These are phyloP conservation scores for Fusarium phyllophilum DNA, from an alignment of 2,329 filamentous ascomycete species.

Conservation along the genomic window DNA sequence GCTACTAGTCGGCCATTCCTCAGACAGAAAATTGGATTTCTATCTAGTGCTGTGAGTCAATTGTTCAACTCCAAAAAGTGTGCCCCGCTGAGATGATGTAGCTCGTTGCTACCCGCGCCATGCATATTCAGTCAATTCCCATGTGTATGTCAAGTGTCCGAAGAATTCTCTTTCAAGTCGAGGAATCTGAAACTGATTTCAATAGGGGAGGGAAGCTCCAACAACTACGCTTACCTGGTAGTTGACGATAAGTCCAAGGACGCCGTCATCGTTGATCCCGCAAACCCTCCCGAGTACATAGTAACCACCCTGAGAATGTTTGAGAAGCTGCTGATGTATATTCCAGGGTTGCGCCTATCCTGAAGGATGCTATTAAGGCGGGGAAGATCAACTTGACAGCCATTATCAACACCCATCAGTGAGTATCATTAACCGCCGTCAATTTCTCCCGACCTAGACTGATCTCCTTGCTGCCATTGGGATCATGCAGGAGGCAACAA, in stretches of 20 bases:
- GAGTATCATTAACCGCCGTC: slow-evolving; percentile 50
- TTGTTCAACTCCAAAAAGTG: not conserved
- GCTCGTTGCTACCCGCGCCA: slow-evolving; percentile 52
- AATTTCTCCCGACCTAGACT: not conserved
- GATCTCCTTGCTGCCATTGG: slow-evolving; percentile 73
- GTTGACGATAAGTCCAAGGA: slow-evolving; percentile 82
- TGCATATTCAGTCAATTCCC: slow-evolving; percentile 89
- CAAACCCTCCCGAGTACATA: slow-evolving; percentile 76
- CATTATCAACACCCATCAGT: slow-evolving; percentile 99
- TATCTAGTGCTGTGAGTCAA: slow-evolving; percentile 37
- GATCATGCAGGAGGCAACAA: slow-evolving; percentile 95
- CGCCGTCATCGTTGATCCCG: slow-evolving; percentile 82
- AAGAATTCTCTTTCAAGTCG: not conserved
- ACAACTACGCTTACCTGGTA: slow-evolving; percentile 89
- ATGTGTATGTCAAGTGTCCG: slow-evolving; percentile 74
- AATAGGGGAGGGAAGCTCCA: slow-evolving; percentile 77
- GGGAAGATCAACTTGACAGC: slow-evolving; percentile 84
- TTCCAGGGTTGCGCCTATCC: slow-evolving; percentile 65
- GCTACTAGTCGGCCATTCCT: slow-evolving; percentile 50
- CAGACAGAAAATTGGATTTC: slow-evolving; percentile 45
- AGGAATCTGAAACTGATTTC: slow-evolving; percentile 13
- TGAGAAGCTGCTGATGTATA: slow-evolving; percentile 4
- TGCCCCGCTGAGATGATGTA: slow-evolving; percentile 10
- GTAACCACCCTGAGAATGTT: slow-evolving; percentile 39
- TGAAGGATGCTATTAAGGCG: slow-evolving; percentile 77